These are phyloP conservation scores for Talaromyces funiculosus DNA, from an alignment of 2,329 filamentous ascomycete genomes.

Conservation along the genomic window DNA sequence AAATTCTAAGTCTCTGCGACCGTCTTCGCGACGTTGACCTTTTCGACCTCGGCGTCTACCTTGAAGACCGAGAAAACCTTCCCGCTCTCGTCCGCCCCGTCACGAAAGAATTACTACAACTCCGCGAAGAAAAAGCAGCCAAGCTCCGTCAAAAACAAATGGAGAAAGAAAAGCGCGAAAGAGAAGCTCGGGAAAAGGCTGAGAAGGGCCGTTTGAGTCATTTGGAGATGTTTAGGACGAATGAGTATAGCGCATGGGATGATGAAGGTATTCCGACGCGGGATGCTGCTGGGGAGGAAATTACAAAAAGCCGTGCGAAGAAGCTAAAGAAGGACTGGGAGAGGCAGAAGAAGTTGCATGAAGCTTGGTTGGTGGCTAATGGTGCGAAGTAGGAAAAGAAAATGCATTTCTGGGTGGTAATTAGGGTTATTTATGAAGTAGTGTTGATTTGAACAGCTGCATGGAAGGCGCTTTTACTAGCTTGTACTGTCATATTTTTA, in stretches of 20 bases:
- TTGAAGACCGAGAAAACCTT: conserved; percentile 69
- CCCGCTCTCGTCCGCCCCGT: conserved; percentile 69
- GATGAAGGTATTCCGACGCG: conserved; percentile 73
- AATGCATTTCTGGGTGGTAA: background rate
- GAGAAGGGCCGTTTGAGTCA: conserved; percentile 55
- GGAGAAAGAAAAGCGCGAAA: conserved; percentile 55
- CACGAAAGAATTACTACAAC: conserved; percentile 52
- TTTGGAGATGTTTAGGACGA: conserved; percentile 52
- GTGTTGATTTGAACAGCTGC: background rate
- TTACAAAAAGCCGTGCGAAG: conserved; percentile 74
- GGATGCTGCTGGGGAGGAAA: conserved; percentile 69
- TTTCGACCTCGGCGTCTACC: conserved; percentile 76
- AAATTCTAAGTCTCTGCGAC: conserved; percentile 72
- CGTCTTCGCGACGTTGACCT: conserved; percentile 73
- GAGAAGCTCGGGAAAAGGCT: conserved; percentile 47
- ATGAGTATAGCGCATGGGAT: conserved; percentile 73
- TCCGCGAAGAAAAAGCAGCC: conserved; percentile 51
- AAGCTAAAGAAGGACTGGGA: conserved; percentile 87
- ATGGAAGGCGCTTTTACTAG: background rate
- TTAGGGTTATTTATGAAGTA: background rate
- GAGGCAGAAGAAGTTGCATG: conserved; percentile 77
- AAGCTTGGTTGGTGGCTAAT: conserved; percentile 48
- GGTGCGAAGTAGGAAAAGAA: background rate
- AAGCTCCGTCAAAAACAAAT: conserved; percentile 42
- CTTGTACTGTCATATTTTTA: background rate